Percentiles rank a stretch among this genome's conserved stretches.
phyloP scores from a whole-genome alignment of 2,329 filamentous ascomycete genomes.

The Blastomyces parvus region DNA sequence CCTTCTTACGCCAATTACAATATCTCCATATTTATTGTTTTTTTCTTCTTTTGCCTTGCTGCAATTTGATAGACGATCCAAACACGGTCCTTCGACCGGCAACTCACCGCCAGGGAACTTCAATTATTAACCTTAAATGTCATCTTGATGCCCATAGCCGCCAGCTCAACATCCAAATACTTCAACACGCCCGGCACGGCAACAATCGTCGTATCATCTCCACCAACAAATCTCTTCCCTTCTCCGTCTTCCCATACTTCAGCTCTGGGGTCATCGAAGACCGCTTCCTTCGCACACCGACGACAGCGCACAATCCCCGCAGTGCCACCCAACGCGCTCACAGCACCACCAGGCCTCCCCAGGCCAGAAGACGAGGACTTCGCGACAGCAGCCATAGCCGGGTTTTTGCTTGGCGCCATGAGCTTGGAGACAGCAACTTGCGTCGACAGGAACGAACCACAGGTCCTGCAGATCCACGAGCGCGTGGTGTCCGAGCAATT shows the following conservation, averaged over 20 bases:
- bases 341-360: conserved; percentile 37
- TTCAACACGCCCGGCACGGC: conserved; percentile 87
- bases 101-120: background rate
- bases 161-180: conserved; percentile 88
- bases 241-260: conserved; percentile 80
- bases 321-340: conserved; percentile 52
- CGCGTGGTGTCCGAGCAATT: conserved; percentile 93
- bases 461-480: conserved; percentile 79
- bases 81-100: background rate
- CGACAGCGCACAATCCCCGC: conserved; percentile 64
- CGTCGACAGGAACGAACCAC: conserved; percentile 82
- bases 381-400: conserved; percentile 17
- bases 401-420: conserved; percentile 16
- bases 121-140: conserved; percentile 67
- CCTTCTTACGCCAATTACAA: background rate
- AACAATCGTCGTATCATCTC: conserved; percentile 81
- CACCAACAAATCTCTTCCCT: conserved; percentile 74
- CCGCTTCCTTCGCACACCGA: conserved; percentile 60
- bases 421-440: conserved; percentile 44
- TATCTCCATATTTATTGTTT: background rate
- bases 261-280: conserved; percentile 58
- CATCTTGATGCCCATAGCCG: conserved; percentile 91
- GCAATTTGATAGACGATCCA: background rate
- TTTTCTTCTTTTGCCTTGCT: background rate
- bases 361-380: conserved; percentile 11